These are phyloP conservation scores for Colletotrichum acutatum DNA, from an alignment of 2,329 filamentous ascomycete genomes.

Conservation along the genomic window DNA sequence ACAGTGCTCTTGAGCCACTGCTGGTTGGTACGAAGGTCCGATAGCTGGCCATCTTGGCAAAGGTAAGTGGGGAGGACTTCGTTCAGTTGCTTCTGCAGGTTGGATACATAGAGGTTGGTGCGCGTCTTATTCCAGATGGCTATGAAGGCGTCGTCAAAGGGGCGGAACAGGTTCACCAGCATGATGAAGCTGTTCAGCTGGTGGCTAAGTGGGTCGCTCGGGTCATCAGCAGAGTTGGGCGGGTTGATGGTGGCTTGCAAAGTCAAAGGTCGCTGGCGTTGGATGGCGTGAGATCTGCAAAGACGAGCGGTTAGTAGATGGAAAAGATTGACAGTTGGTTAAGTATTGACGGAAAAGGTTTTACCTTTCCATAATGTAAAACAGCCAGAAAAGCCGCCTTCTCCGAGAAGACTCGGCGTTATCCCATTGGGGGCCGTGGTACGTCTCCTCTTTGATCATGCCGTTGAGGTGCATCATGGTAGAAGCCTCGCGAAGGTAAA, in stretches of 20 bases:
- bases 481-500: slow-evolving; percentile 79
- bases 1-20: slow-evolving; percentile 73
- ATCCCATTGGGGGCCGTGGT: slow-evolving; percentile 62
- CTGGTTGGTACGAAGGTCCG: slow-evolving; percentile 68
- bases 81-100: slow-evolving; percentile 71
- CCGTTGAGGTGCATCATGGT: slow-evolving; percentile 72
- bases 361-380: slow-evolving; percentile 78
- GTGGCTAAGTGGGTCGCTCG: slow-evolving; percentile 63
- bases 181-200: slow-evolving; percentile 68
- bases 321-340: slow-evolving; percentile 12
- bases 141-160: slow-evolving; percentile 74
- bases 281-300: slow-evolving; percentile 74
- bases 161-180: slow-evolving; percentile 71
- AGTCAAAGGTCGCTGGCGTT: slow-evolving; percentile 75
- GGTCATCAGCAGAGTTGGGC: slow-evolving; percentile 71
- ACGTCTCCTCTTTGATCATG: slow-evolving; percentile 72
- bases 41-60: slow-evolving; percentile 63
- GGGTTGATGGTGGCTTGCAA: slow-evolving; percentile 75
- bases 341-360: slow-evolving; percentile 16
- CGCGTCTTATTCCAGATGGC: slow-evolving; percentile 75
- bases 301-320: slow-evolving; percentile 9
- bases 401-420: slow-evolving; percentile 70
- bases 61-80: slow-evolving; percentile 65
- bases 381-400: slow-evolving; percentile 77
- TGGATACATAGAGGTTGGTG: slow-evolving; percentile 66